Conservation (phyloP, 2,329 filamentous ascomycete genomes). For the Aspergillus intermedius region DNA sequence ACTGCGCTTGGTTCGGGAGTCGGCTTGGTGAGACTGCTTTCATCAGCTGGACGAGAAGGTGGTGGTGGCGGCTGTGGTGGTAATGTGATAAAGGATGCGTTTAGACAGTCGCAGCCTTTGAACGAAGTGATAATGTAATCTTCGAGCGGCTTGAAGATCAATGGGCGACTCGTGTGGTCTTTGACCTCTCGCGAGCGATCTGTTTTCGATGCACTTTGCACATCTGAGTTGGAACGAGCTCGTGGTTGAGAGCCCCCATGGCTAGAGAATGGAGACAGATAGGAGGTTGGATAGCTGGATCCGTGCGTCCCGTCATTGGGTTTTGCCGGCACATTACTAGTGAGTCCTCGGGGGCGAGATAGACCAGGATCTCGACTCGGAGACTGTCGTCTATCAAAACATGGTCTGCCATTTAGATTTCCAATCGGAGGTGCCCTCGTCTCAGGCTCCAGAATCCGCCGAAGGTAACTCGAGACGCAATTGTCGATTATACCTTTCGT, state of each 20-base stretch:
- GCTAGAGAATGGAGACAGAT: slow-evolving; percentile 3
- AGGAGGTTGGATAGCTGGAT: slow-evolving; percentile 12
- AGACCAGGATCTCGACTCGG: slow-evolving; percentile 11
- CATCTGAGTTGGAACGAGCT: slow-evolving; percentile 25
- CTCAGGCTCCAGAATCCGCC: slow-evolving; percentile 28
- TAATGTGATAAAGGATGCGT: slow-evolving; percentile 62
- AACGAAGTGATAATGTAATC: slow-evolving; percentile 68
- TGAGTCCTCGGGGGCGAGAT: slow-evolving; percentile 16
- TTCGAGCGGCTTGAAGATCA: slow-evolving; percentile 69
- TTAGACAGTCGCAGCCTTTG: slow-evolving; percentile 64
- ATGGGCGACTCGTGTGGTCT: slow-evolving; percentile 36
- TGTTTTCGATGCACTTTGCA: slow-evolving; percentile 16
- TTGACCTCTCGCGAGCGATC: slow-evolving; percentile 21
- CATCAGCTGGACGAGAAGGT: slow-evolving; percentile 37
- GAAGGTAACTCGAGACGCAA: slow-evolving; percentile 48
- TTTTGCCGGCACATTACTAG: slow-evolving; percentile 2
- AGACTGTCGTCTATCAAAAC: slow-evolving; percentile 8
- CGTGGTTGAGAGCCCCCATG: slow-evolving; percentile 15
- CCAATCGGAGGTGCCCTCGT: slow-evolving; percentile 15
- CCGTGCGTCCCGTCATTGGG: slow-evolving; percentile 1
- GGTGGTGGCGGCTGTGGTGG: slow-evolving; percentile 43
- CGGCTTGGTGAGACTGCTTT: slow-evolving; percentile 34
- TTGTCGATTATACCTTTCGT: slow-evolving; percentile 53
- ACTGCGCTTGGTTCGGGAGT: slow-evolving; percentile 24
- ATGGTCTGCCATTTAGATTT: slow-evolving; percentile 5